Evolutionary conservation across 805 yeast genomes (phyloP).

Genomic region (Saccharomycopsis microspora): DNA sequence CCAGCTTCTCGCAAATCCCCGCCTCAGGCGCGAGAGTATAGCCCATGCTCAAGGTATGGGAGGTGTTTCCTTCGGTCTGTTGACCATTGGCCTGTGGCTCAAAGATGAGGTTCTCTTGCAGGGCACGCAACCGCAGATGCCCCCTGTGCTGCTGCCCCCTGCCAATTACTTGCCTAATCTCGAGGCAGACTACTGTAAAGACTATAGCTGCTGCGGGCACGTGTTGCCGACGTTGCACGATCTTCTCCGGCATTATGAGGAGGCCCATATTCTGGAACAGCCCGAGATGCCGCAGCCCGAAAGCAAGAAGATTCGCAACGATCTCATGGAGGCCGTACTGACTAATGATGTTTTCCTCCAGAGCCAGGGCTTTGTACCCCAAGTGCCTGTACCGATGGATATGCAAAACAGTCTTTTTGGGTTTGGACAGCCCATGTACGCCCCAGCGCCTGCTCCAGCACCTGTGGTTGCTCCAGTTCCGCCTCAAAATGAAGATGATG

Average conservation of each 20-base stretch:
- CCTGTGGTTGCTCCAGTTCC: too few species aligned
- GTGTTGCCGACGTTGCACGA: slow-evolving; percentile 89
- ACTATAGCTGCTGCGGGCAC: slow-evolving; percentile 93
- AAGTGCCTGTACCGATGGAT: not conserved
- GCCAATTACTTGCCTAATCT: slow-evolving; percentile 78
- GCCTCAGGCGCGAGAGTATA: slow-evolving; percentile 76
- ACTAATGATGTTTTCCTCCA: slow-evolving; percentile 81
- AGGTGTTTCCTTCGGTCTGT: slow-evolving; percentile 95
- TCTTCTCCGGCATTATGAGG: slow-evolving; percentile 87
- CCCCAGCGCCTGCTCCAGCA: too few species aligned
- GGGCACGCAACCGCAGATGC: slow-evolving; percentile 14
- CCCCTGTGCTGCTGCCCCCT: slow-evolving; percentile 53
- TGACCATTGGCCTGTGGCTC: slow-evolving; percentile 91
- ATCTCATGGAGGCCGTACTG: slow-evolving; percentile 75
- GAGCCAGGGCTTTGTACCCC: slow-evolving; percentile 13
- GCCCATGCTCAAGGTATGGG: slow-evolving; percentile 98
- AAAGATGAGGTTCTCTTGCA: slow-evolving; percentile 81
- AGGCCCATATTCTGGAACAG: slow-evolving; percentile 70
- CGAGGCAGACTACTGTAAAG: slow-evolving; percentile 94
- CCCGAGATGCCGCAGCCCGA: slow-evolving; percentile 20
- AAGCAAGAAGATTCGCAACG: slow-evolving; percentile 33
- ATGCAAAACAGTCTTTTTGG: slow-evolving; percentile 24
- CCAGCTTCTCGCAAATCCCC: slow-evolving; percentile 21
- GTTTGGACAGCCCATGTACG: slow-evolving; percentile 19
- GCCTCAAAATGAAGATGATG: slow-evolving; percentile 31